These are phyloP conservation scores for Botrytis sinoallii DNA, from an alignment of 2,329 filamentous ascomycete species.

Conservation along the genomic window DNA sequence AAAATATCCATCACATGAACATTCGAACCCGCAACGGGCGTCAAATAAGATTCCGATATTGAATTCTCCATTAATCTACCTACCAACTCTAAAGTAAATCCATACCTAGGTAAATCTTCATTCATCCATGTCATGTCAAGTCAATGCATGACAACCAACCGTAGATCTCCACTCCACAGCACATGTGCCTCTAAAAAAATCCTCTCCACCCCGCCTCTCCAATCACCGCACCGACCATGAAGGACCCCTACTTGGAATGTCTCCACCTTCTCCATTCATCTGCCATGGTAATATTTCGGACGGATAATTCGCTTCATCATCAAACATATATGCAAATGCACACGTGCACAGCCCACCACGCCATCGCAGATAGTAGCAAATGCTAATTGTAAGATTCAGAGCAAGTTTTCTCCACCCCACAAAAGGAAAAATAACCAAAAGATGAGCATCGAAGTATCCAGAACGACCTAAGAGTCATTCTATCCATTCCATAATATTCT, in stretches of 20 bases:
- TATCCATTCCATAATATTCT: background rate
- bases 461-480: constrained; percentile 10
- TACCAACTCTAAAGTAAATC: constrained; percentile 3
- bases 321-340: constrained; percentile 5
- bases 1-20: background rate
- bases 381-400: background rate
- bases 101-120: background rate
- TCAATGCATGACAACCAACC: background rate
- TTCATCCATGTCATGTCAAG: background rate
- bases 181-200: background rate
- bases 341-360: background rate
- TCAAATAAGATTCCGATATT: background rate
- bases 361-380: constrained; percentile 3
- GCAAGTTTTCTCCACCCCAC: background rate
- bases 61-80: background rate
- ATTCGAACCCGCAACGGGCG: background rate
- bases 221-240: background rate
- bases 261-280: background rate
- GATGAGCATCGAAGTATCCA: constrained; percentile 4
- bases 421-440: background rate
- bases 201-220: constrained; percentile 7
- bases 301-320: background rate
- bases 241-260: background rate
- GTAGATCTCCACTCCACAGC: background rate
- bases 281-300: constrained; percentile 3